Evolutionary conservation across 129 eudicot species (phyloP).

Genomic region (Calendula officinalis): DNA sequence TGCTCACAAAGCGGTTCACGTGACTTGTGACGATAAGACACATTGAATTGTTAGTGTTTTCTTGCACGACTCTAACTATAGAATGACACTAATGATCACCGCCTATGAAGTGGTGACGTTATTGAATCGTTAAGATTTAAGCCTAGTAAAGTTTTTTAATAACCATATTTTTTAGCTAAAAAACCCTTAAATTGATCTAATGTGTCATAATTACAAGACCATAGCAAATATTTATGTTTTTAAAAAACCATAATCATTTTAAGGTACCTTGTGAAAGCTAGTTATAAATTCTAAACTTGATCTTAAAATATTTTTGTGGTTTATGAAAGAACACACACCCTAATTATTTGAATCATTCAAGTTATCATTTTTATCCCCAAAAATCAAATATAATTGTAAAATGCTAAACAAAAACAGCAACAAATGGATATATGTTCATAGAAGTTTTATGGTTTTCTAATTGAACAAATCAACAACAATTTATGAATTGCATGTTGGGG

Average conservation of each 20-base stretch:
- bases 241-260: not conserved
- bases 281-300: slow-evolving; percentile 3
- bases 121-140: slow-evolving; percentile 13
- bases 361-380: slow-evolving; percentile 4
- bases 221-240: not conserved
- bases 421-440: not conserved
- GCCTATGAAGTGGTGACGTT: slow-evolving; percentile 22
- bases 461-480: not conserved
- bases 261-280: slow-evolving; percentile 4
- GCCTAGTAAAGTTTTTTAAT: not conserved
- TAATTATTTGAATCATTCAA: slow-evolving; percentile 4
- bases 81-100: slow-evolving; percentile 23
- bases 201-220: not conserved
- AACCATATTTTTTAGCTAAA: not conserved
- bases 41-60: slow-evolving; percentile 14
- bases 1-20: slow-evolving; percentile 25
- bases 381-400: slow-evolving; percentile 2
- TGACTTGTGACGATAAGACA: slow-evolving; percentile 31
- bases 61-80: slow-evolving; percentile 22
- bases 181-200: not conserved
- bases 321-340: slow-evolving; percentile 12
- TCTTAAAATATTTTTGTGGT: not conserved
- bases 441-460: not conserved
- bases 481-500: not conserved
- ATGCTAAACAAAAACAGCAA: not conserved